A percentile compares a stretch with the other conserved stretches of the same genome.
These are phyloP conservation scores for Xylaria sp. DNA, from an alignment of 2,329 filamentous ascomycete genomes.

Conservation along the genomic window DNA sequence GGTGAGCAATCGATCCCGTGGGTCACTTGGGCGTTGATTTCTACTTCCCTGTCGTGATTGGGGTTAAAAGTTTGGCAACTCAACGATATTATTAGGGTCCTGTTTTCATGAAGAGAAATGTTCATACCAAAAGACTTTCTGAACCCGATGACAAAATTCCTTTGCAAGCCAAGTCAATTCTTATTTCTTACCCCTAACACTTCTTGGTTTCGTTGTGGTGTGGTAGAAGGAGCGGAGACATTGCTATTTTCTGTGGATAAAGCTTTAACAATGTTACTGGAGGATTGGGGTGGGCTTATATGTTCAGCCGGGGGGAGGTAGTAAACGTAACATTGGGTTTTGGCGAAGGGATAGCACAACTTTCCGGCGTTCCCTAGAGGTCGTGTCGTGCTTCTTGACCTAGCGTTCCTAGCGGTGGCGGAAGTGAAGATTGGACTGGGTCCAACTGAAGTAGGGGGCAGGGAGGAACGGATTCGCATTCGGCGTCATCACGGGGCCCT, in stretches of 20 bases:
- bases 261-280: conserved; percentile 29
- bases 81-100: conserved; percentile 26
- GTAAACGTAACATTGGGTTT: conserved; percentile 15
- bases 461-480: conserved; percentile 29
- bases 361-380: conserved; percentile 23
- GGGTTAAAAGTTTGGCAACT: conserved; percentile 24
- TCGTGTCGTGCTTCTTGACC: conserved; percentile 19
- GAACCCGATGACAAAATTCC: conserved; percentile 29
- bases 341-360: conserved; percentile 25
- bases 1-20: conserved; percentile 15
- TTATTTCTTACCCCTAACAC: conserved; percentile 31
- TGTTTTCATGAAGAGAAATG: conserved; percentile 29
- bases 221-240: conserved; percentile 40
- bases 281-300: conserved; percentile 12
- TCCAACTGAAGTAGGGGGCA: conserved; percentile 28
- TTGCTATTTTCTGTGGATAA: conserved; percentile 33
- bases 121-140: conserved; percentile 36
- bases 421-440: conserved; percentile 22
- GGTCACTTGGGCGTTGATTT: conserved; percentile 10
- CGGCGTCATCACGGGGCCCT: conserved; percentile 32
- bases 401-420: conserved; percentile 14
- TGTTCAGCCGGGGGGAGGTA: conserved; percentile 22
- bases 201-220: conserved; percentile 35
- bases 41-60: conserved; percentile 26
- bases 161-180: conserved; percentile 32